Evolutionary conservation across 768 basidiomycete genomes (phyloP), one percentile per base, ranked within the genome.

Genomic region (Podaxis sp.): DNA sequence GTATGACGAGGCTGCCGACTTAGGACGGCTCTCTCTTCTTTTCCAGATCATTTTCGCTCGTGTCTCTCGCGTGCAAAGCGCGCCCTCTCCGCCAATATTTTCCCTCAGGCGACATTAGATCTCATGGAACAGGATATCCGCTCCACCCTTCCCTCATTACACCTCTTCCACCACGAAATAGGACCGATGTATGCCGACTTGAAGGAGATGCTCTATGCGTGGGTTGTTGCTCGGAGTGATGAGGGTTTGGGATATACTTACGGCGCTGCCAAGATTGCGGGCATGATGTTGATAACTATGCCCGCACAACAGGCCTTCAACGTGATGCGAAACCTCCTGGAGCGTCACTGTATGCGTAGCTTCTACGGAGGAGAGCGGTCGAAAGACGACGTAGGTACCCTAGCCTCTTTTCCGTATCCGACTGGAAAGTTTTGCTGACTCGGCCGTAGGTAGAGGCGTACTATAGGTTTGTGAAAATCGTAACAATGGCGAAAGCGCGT

Each of bases 251-350:
- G 88, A 44, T 96, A 96, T 70, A 85, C 82, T 1, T 52, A 73
- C 8, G 92, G 92, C 12, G 80, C 81, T 8, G 84, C 91, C 19
- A 89, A 84, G 71, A 81, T 95, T 58, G 94, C 90, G 7, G 94
- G 89, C 1, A 94, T 96, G 92, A 78, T 95, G 52, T 77, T 96
- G 44, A 77, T 96, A 69, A 95, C 90, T 71, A 89, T 96, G 86
- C 78, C 91, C 1, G 77, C 80, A 28, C 83, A 85, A 24, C 86
- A 87, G 69, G 93, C 85, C 0, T 96, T 96, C 71, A 74, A 92
- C 49, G 86, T 89, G 7, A 86, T 96, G 87, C 81, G 93, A 48
- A 96, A 96, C 74, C 75, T 96, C 15, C 74, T 96, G 57, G 90
- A 94, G 71, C 82, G 93, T 63, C 91, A 93, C 75, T 92, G 92